Percentiles rank a stretch among this genome's conserved stretches.
Evolutionary conservation across 2,329 filamentous ascomycete species (phyloP).

Genomic region (Trichoderma afroharzianum): DNA sequence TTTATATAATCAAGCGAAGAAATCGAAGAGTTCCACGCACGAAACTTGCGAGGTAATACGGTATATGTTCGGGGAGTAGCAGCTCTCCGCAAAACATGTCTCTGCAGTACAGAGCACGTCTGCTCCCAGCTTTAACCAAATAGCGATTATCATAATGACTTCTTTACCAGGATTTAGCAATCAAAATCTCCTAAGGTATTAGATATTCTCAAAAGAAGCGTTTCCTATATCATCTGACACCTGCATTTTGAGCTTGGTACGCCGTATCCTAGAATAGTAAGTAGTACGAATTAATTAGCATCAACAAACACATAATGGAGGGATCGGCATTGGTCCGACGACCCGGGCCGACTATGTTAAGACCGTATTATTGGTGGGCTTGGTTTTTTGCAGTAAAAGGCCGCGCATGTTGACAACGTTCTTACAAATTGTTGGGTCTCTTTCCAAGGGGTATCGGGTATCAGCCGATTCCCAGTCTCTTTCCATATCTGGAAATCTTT

Average conservation of each 20-base stretch:
- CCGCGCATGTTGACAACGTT: background rate
- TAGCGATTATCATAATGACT: background rate
- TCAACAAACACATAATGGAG: background rate
- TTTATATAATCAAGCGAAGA: no score
- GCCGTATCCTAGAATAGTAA: background rate
- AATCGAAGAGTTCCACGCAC: no score
- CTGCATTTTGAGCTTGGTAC: background rate
- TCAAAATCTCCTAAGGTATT: background rate
- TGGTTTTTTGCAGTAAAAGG: background rate
- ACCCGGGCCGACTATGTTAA: background rate
- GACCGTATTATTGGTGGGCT: background rate
- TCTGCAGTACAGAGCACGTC: background rate
- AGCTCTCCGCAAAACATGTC: background rate
- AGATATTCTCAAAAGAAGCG: background rate
- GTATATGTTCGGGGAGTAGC: background rate
- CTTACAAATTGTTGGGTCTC: background rate
- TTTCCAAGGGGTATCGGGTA: background rate
- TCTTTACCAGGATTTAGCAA: background rate
- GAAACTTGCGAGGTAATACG: no score
- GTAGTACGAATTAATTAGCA: background rate
- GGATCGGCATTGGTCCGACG: constrained; percentile 1
- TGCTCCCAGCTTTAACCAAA: background rate
- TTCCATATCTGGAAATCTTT: background rate
- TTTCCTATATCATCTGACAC: background rate
- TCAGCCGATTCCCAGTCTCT: background rate